phyloP scores from a whole-genome alignment of 2,329 filamentous ascomycete genomes.

The Aspergillus sp. region DNA sequence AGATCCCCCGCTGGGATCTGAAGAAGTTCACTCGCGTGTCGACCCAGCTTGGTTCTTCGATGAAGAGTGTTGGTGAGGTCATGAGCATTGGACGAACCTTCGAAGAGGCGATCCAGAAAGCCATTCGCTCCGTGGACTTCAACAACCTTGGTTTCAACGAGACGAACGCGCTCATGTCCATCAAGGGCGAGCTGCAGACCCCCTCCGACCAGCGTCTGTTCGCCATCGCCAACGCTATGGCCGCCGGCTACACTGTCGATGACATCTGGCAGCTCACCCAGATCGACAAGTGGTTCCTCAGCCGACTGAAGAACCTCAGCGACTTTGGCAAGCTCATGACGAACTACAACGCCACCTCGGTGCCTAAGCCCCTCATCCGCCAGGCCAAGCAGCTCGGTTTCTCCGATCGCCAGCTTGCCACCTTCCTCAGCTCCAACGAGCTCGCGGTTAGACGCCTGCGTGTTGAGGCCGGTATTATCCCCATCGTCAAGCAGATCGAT shows the following conservation, averaged over 20 bases:
- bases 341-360: conserved; percentile 65
- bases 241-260: conserved; percentile 86
- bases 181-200: conserved; percentile 93
- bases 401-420: conserved; percentile 87
- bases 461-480: conserved; percentile 81
- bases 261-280: conserved; percentile 98
- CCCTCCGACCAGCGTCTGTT: conserved; percentile 97
- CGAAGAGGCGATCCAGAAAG: conserved; percentile 98
- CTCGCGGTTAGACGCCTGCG: conserved; percentile 80
- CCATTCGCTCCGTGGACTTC: conserved; percentile 91
- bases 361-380: conserved; percentile 65
- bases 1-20: conserved; percentile 97
- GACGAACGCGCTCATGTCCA: conserved; percentile 88
- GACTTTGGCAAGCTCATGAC: conserved; percentile 82
- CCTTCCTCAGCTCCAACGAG: conserved; percentile 93
- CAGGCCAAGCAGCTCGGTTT: conserved; percentile 93
- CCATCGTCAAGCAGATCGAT: conserved; percentile 96
- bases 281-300: conserved; percentile 98
- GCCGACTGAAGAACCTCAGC: conserved; percentile 84
- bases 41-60: conserved; percentile 91
- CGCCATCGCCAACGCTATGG: conserved; percentile 97
- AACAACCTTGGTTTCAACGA: conserved; percentile 94
- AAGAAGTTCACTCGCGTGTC: conserved; percentile 99
- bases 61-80: conserved; percentile 99
- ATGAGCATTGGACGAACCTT: conserved; percentile 98